Evolutionary conservation across 2,329 filamentous ascomycete species (phyloP).

Genomic region (Exophiala spinifera): DNA sequence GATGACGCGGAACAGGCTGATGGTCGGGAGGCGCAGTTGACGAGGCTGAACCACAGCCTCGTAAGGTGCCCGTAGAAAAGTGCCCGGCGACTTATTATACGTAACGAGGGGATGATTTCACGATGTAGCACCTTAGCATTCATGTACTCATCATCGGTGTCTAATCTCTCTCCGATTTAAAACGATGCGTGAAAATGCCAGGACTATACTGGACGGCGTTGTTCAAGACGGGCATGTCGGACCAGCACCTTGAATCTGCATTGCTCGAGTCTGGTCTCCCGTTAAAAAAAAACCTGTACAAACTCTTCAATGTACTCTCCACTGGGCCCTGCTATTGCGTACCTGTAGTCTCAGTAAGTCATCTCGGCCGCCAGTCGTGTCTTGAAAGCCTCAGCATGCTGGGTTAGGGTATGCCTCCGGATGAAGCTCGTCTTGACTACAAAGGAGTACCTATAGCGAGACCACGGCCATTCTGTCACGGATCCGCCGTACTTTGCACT

Average conservation of each 20-base stretch:
- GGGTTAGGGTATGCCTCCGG: constrained; percentile 9
- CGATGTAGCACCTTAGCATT: no score
- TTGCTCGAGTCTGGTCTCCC: no score
- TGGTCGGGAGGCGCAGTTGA: constrained; percentile 11
- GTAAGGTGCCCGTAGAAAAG: not conserved
- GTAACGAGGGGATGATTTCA: no score
- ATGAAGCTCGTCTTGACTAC: constrained; percentile 23
- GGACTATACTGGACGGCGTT: no score
- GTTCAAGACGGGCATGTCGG: no score
- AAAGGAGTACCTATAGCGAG: constrained; percentile 25
- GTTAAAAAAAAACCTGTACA: no score
- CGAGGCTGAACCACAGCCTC: constrained; percentile 4
- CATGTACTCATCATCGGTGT: no score
- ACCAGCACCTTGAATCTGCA: no score
- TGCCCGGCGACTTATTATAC: not conserved
- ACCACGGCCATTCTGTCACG: constrained; percentile 26
- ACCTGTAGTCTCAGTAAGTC: constrained; percentile 9
- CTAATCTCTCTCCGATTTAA: no score
- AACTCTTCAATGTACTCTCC: no score
- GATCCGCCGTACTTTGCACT: constrained; percentile 11
- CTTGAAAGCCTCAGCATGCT: constrained; percentile 21
- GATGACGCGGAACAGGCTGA: constrained; percentile 18
- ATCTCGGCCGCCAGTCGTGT: constrained; percentile 16
- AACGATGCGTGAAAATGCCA: no score
- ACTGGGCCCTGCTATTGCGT: not conserved